Evolutionary conservation across 805 yeast species (phyloP), one percentile per base, ranked within the genome.

Genomic region (Nakazawaea wyomingensis): DNA sequence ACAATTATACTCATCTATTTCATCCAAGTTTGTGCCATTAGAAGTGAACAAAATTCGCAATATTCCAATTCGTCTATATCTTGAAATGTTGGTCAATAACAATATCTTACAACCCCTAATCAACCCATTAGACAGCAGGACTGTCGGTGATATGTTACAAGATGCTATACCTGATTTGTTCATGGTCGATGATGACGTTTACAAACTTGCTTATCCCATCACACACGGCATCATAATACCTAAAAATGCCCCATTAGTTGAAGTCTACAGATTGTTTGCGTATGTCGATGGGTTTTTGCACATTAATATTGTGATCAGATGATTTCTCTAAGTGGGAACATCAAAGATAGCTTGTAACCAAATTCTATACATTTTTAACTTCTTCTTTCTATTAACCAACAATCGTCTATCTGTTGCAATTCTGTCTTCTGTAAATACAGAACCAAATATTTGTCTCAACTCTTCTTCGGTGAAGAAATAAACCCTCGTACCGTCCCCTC

Each of bases 401-500:
- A 93, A 69, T 54, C 99, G 69, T 59, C 96, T 76, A 65, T 93
- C 99, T 1, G 95, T 85, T 1, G 86, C 98, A 32, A 93, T 82
- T 58, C 75, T 82, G 31, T 69, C 74, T 50, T 85, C 91, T n/a
- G 56, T 60, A 55, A 91, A 88, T 16, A 69, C 69, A 5, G 71
- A 56, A 13, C 80, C 73, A 59, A 91, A 93, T 3, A 91, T 85
- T 35, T 74, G 67, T 48, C 85, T 70, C 45, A 91, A 63, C 64
- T 93, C 96, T 46, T 91, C 96, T 59, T 91, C 98, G 2, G 96
- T 87, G 68, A 93, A 93, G 66, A 93, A 93, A 61, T 93, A 93
- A 10, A 93, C 99, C 53, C 99, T 72, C 0, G 99, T 93, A 37
- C 99, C 99, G 60, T 93, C 99, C 30, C 99, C 99, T 56, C 99